phyloP scores from a whole-genome alignment of 2,329 filamentous ascomycete species.

The Falciphora oryzae region DNA sequence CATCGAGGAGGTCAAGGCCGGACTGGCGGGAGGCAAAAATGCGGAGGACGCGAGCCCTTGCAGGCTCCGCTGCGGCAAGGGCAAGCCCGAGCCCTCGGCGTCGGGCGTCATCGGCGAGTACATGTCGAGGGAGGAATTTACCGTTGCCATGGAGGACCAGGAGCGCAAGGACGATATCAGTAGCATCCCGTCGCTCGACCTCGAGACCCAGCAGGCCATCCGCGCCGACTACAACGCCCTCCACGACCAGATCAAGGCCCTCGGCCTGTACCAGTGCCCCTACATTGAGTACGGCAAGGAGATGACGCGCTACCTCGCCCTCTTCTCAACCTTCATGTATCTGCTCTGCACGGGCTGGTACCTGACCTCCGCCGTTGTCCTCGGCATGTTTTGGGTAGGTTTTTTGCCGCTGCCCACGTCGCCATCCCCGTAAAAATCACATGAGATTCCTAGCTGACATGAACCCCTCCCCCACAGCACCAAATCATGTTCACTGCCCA shows the following conservation, averaged over 20 bases:
- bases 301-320: conserved; percentile 42
- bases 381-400: conserved; percentile 53
- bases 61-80: background rate
- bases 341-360: conserved; percentile 48
- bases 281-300: conserved; percentile 56
- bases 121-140: background rate
- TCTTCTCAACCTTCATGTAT: conserved; percentile 44
- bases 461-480: conserved; percentile 36
- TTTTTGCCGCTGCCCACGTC: conserved; percentile 30
- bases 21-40: background rate
- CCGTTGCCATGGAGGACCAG: conserved; percentile 18
- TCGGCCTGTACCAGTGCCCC: conserved; percentile 53
- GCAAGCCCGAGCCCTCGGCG: background rate
- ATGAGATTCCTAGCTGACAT: conserved; percentile 11
- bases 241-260: conserved; percentile 47
- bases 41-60: background rate
- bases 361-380: conserved; percentile 47
- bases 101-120: background rate
- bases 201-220: conserved; percentile 48
- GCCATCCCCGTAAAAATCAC: too few relatives aligned
- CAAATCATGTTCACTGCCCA: conserved; percentile 66
- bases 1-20: conserved; percentile 11
- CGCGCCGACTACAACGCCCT: conserved; percentile 48
- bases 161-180: conserved; percentile 29
- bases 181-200: conserved; percentile 48